Base-by-base conservation (phyloP, 2,329 filamentous ascomycete species). In the Coleophoma eucalyptorum region DNA sequence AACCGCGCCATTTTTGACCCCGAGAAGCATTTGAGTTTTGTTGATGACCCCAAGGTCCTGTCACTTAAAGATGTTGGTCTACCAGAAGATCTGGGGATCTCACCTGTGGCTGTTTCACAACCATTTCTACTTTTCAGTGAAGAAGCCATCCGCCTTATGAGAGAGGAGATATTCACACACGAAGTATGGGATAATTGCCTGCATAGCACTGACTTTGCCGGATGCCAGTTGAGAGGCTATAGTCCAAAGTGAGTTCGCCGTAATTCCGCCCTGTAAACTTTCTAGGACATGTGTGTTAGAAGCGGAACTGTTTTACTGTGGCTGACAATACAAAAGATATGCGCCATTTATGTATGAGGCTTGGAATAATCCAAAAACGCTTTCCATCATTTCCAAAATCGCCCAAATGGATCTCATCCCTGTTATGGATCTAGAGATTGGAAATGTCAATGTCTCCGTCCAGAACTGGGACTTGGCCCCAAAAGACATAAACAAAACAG, bases 31-130 rank as follows among this genome's bases (percentile, higher is more conserved):
- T 63, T 86, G 18, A 64, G 65, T 16, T 81, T 75, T 62, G 67
- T 71, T 41, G 58, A 71, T 7, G 71, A 75, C 2, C 66, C 73
- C 5, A 73, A 75, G 54, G 67, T 77, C 37, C 65, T 78, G 53
- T 76, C 71, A 18, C 84, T 85, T 80, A 71, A 74, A 55, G 81
- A 84, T 41, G 68, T 84, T 44, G 79, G 76, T 2, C 76, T 79
- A 31, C 40, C 19, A 12, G 72, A 78, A 42, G 70, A 74, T 49
- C 70, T 68, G 42, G 82, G 81, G 2, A 72, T 86, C 26, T 86
- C 83, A 1, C 73, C 73, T 0, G 71, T 80, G 42, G 83, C 80
- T 12, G 80, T 83, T 40, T 82, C 81, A 0, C 76, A 83, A 49
- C 80, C 81, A 0, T 86, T 86, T 62, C 71, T 73, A 3, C 71